Percentiles rank a stretch among this genome's conserved stretches.
phyloP scores from a whole-genome alignment of 768 basidiomycete genomes.

The Arthromyces matolae region DNA sequence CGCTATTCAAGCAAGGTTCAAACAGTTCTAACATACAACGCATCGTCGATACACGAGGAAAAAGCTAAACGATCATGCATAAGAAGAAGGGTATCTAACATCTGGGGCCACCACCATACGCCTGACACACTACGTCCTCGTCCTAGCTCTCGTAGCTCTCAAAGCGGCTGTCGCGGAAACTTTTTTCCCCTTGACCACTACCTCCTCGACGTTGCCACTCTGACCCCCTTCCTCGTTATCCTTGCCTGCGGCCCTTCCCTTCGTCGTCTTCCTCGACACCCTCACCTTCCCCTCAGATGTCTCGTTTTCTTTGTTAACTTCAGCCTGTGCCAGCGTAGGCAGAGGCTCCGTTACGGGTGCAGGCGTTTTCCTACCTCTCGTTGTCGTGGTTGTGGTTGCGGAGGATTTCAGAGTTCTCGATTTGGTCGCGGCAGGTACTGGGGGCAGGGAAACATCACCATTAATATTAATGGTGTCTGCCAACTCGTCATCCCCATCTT shows the following conservation, averaged over 20 bases:
- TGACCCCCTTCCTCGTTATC: conserved; percentile 16
- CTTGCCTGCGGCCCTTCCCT: conserved; percentile 23
- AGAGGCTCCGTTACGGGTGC: conserved; percentile 31
- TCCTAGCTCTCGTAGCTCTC: conserved; percentile 28
- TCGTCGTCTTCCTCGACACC: conserved; percentile 25
- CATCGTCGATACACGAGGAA: too few species aligned
- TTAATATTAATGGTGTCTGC: background rate
- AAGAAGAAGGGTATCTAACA: background rate
- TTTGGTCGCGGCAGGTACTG: conserved; percentile 4
- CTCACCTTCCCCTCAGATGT: conserved; percentile 30
- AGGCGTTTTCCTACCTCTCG: conserved; percentile 30
- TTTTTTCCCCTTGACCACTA: conserved; percentile 16
- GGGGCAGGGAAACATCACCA: conserved; percentile 7
- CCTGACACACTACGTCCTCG: conserved; percentile 25
- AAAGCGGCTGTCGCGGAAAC: too few species aligned
- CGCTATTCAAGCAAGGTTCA: too few species aligned
- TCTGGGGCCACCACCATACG: background rate
- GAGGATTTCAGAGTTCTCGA: conserved; percentile 18
- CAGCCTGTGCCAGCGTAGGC: conserved; percentile 17
- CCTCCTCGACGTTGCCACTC: conserved; percentile 6
- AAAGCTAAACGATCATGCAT: background rate
- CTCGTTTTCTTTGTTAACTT: conserved; percentile 39
- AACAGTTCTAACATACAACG: too few species aligned
- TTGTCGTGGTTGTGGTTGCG: conserved; percentile 2
- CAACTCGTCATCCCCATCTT: background rate